Percentiles rank a stretch among this genome's conserved stretches.
Evolutionary conservation across 2,329 filamentous ascomycete genomes (phyloP).

Genomic region (Delphinella strobiligena): DNA sequence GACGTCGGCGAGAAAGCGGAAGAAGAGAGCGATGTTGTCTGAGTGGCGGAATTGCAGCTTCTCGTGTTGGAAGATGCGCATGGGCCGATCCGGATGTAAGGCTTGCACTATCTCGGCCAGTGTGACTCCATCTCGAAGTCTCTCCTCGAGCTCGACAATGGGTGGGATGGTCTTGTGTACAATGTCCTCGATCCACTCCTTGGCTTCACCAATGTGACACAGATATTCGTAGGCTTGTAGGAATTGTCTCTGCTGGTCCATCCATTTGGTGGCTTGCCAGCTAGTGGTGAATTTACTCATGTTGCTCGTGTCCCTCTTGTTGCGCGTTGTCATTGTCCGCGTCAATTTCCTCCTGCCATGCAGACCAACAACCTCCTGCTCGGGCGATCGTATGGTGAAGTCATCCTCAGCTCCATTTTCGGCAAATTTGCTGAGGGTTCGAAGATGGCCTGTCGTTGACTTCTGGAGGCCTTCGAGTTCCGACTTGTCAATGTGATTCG

Average conservation of each 20-base stretch:
- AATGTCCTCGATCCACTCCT: constrained; percentile 96
- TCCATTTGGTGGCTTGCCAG: constrained; percentile 86
- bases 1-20: constrained; percentile 81
- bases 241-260: constrained; percentile 97
- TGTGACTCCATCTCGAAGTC: constrained; percentile 82
- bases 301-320: constrained; percentile 34
- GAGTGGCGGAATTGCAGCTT: constrained; percentile 90
- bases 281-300: constrained; percentile 20
- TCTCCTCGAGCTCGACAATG: constrained; percentile 88
- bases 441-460: constrained; percentile 80
- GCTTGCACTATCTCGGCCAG: constrained; percentile 88
- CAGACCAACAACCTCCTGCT: constrained; percentile 78
- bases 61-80: constrained; percentile 73
- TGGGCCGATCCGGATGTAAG: constrained; percentile 62
- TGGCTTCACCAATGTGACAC: constrained; percentile 96
- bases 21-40: constrained; percentile 95
- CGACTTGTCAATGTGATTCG: constrained; percentile 33
- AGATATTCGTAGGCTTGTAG: constrained; percentile 96
- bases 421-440: constrained; percentile 73
- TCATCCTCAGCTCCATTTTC: constrained; percentile 65
- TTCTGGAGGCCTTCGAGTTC: constrained; percentile 74
- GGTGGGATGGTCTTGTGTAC: constrained; percentile 76
- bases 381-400: constrained; percentile 63
- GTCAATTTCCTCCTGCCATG: constrained; percentile 76
- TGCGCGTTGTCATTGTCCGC: constrained; percentile 44